Evolutionary conservation across 371 early-diverging fungal species (phyloP), one percentile per base, ranked within the genome.

Genomic region (Gilbertella persicaria): DNA sequence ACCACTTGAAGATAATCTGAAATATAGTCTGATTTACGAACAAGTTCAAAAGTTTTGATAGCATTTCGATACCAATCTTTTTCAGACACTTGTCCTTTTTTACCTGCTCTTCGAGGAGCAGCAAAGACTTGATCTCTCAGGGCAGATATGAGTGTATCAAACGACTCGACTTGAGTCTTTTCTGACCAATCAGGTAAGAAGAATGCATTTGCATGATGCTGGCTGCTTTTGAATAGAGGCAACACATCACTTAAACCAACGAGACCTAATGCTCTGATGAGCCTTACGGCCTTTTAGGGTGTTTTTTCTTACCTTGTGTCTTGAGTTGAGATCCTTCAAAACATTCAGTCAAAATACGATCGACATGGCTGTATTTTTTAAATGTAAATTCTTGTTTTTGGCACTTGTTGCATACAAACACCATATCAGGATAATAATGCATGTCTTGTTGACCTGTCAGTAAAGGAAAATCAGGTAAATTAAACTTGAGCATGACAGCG

Each of bases 401-500:
- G 12, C 69, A 73, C 50, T 77, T 78, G 54, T 80, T 80, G 24
- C 65, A 66, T 6, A 78, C 75, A 59, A 80, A 78, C n/a, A 73
- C 78, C 29, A 78, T 64, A 44, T 76, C 68, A 36, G 81, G 73
- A 28, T 67, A 71, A 45, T 65, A 62, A 39, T 67, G 55, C 45
- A 55, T 55, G 42, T 75, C 79, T 14, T 58, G 46, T 14, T 62
- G 59, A 16, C 60, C 57, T 8, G 53, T 41, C 14, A 61, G 43
- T 1, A 71, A 46, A 19, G 77, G 76, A 28, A 72, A 73, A 42
- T 78, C 77, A 10, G 79, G 74, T 42, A 79, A 59, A 29, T 60
- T 53, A 29, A 73, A 70, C 44, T 83, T 82, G 3, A 82, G 45
- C 55, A 74, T 63, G 45, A 83, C 85, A 4, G 81, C 80, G 49